Evolutionary conservation across 176 grass and related monocot genomes (phyloP), one percentile per base, ranked within the genome.

Genomic region (Avena insularis): DNA sequence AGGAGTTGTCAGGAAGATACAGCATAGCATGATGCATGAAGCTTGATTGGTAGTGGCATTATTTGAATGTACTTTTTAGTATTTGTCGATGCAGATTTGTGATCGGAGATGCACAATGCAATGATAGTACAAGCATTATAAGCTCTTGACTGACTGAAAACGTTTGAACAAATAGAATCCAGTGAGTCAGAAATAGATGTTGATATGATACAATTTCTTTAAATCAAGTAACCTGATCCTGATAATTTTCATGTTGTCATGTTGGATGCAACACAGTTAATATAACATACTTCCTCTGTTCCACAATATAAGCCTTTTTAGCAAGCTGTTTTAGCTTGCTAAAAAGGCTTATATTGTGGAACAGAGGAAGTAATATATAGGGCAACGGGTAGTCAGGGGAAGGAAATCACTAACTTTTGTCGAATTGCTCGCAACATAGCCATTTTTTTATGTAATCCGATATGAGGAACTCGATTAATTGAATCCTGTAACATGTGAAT

Each of bases 401-500:
- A 60, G 72, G 3, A 86, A 87, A 76, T 38, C 74, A 91, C 96
- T 70, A 79, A 98, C 93, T 91, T 79, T 66, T 89, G 58, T 96
- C 92, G 81, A 96, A 92, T 80, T 90, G 82, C 79, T 91, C 80
- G 2, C 29, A 36, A 38, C 82, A 91, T 71, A 96, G 75, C 96
- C 96, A 98, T 55, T 35, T 86, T 78, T 88, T 93, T 59, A 94
- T 38, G 80, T 93, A 89, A 76, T 96, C 92, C 25, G 85, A 83
- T 89, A 94, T 85, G 36, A 98, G 84, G 89, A 98, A 94, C 77
- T 96, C 92, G 2, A 94, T 87, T 86, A 98, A 88, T 70, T 98
- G 92, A 85, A 96, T 91, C 96, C 93, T 96, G 93, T 65, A 85
- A 83, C 81, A 64, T 65, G 12, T 12, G 31, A 71, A 86, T 63